A percentile compares a stretch with the other conserved stretches of the same genome.
These are phyloP conservation scores for Telopea speciosissima DNA, from an alignment of 177 flowering plant genomes.

Conservation along the genomic window DNA sequence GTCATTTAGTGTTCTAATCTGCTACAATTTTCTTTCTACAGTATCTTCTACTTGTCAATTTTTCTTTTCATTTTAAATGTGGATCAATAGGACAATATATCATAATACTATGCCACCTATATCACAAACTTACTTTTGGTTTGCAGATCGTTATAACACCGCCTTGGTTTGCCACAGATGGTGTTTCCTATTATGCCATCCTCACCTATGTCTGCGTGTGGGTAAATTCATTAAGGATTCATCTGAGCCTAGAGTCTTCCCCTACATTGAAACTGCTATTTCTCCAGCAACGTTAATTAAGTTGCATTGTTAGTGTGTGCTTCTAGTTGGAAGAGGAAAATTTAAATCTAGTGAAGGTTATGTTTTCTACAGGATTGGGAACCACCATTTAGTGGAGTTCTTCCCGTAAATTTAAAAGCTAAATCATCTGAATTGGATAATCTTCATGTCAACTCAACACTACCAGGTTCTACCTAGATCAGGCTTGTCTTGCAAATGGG, in stretches of 20 bases:
- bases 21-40: neutral
- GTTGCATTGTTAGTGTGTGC: neutral
- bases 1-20: too few species aligned
- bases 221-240: constrained; percentile 49
- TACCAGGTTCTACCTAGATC: too few species aligned
- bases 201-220: constrained; percentile 85
- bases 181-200: constrained; percentile 88
- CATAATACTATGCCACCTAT: constrained; percentile 20
- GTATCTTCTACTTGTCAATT: neutral
- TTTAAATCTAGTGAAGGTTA: neutral
- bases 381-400: too few species aligned
- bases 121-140: constrained; percentile 48
- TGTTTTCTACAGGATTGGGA: constrained; percentile 30
- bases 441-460: too few species aligned
- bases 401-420: too few species aligned
- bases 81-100: too few species aligned
- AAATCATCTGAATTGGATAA: too few species aligned
- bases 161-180: constrained; percentile 99
- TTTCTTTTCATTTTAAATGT: too few species aligned
- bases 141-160: constrained; percentile 99
- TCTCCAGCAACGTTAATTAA: constrained; percentile 75
- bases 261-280: constrained; percentile 68
- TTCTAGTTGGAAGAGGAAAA: neutral
- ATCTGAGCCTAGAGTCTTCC: constrained; percentile 63
- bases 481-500: too few species aligned